Base-by-base conservation (phyloP, 305 asterid genomes). In the Rubia balearica region DNA sequence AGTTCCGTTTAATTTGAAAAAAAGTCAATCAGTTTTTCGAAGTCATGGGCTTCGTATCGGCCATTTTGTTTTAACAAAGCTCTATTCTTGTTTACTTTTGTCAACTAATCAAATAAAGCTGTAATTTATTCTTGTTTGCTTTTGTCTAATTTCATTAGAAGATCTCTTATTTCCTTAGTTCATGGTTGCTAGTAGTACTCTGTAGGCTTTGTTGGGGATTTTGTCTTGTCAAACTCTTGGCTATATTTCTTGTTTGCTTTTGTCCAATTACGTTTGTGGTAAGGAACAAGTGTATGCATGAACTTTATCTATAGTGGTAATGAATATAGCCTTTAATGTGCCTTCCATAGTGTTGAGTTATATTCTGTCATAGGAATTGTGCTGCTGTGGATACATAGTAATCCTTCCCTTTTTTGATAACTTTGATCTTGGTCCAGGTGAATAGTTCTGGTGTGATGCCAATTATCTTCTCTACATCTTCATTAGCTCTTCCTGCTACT, bases 401-500 rank as follows among this genome's bases (percentile, higher is more conserved):
- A n/a, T 17, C 6, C 11, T 43, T 60, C 66, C 55, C 41, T 27
- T 72, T 60, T 62, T 59, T 51, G n/a, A 45, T 60, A 69, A 71
- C 49, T 70, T 48, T 76, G 68, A 61, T 61, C 56, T 55, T 71
- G 81, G 51, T 65, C 51, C 92, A 93, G 96, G 98, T 93, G 71
- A 93, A 93, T 85, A 89, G 97, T 77, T 79, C 98, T 55, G 98
- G 98, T 65, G 97, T 93, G 76, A 93, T 93, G 98, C 98, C 98
- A 63, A 93, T 93, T 81, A 93, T 93, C 81, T 90, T 93, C 86
- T 93, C 98, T 19, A 93, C 98, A 55, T 93, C 98, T 59, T 90
- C 98, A 38, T 68, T 93, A 82, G 95, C 98, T 74, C 90, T 93
- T 79, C 98, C 98, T 14, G 96, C 89, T 69, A 93, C 97, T 67